Conservation (phyloP, 1,284 basidiomycete genomes). For the Coniferiporia sulphurascens region DNA sequence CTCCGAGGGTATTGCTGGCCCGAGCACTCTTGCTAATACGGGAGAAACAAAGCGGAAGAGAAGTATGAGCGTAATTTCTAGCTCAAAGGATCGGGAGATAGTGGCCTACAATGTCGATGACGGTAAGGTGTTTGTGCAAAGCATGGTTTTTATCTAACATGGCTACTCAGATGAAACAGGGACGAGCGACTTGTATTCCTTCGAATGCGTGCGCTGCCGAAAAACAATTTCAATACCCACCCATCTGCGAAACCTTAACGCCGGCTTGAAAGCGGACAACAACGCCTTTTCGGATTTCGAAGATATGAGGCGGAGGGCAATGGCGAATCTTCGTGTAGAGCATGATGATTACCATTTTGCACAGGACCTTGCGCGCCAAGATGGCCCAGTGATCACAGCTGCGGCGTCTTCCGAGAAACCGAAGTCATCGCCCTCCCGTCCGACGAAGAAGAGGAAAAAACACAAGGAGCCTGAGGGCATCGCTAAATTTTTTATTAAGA, state of each 20-base stretch:
- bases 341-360: slow-evolving; percentile 89
- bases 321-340: slow-evolving; percentile 56
- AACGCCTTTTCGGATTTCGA: neutral
- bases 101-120: slow-evolving; percentile 8
- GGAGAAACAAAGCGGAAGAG: slow-evolving; percentile 23
- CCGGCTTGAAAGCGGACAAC: slow-evolving; percentile 7
- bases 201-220: slow-evolving; percentile 20
- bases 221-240: slow-evolving; percentile 16
- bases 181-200: slow-evolving; percentile 13
- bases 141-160: neutral
- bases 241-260: slow-evolving; percentile 1
- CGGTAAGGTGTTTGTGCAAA: neutral
- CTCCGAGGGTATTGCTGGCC: slow-evolving; percentile 10
- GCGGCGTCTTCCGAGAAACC: neutral
- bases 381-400: neutral
- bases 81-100: slow-evolving; percentile 1
- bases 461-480: slow-evolving; percentile 53
- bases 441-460: slow-evolving; percentile 38
- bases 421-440: slow-evolving; percentile 15
- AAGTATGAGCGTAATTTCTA: slow-evolving; percentile 19
- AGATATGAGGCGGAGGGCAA: slow-evolving; percentile 28
- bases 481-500: slow-evolving; percentile 66
- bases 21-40: slow-evolving; percentile 3
- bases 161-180: neutral
- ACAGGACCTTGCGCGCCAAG: slow-evolving; percentile 54